Evolutionary conservation across 1,284 basidiomycete species (phyloP).

Genomic region (Puccinia sorghi): DNA sequence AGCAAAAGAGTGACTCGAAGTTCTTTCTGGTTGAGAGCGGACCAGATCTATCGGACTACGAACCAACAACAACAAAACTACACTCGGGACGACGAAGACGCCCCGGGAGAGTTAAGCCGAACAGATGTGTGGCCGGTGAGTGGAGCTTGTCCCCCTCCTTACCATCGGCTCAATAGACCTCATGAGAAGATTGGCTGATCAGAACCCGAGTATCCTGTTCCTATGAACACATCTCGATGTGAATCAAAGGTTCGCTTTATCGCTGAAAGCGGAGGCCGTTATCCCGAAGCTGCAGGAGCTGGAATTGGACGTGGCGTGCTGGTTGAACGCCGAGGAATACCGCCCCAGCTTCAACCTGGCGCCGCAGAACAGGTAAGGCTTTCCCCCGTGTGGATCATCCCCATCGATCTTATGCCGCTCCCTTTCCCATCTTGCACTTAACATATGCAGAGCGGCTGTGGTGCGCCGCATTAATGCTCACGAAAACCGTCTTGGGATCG

Average conservation of each 20-base stretch:
- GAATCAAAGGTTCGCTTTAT: constrained; percentile 36
- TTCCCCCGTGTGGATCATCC: background rate
- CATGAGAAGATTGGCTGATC: background rate
- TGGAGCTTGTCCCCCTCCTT: background rate
- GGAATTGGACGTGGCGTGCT: constrained; percentile 24
- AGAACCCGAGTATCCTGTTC: too few relatives aligned
- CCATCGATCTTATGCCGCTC: background rate
- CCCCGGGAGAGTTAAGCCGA: too few relatives aligned
- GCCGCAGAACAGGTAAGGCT: constrained; percentile 38
- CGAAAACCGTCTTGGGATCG: constrained; percentile 22
- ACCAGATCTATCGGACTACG: too few relatives aligned
- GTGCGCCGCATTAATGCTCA: constrained; percentile 20
- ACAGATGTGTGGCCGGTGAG: constrained; percentile 18
- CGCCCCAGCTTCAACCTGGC: constrained; percentile 43
- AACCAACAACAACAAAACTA: too few relatives aligned
- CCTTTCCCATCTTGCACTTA: background rate
- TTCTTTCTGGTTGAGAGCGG: too few relatives aligned
- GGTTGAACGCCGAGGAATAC: constrained; percentile 41
- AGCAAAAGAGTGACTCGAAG: too few relatives aligned
- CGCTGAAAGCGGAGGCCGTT: constrained; percentile 27
- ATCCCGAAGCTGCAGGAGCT: constrained; percentile 15
- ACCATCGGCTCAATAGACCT: background rate
- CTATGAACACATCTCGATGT: too few relatives aligned
- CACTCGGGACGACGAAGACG: too few relatives aligned
- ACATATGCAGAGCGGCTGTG: constrained; percentile 1